Base-by-base conservation (phyloP, 148 eudicot species). In the Beta vulgaris region DNA sequence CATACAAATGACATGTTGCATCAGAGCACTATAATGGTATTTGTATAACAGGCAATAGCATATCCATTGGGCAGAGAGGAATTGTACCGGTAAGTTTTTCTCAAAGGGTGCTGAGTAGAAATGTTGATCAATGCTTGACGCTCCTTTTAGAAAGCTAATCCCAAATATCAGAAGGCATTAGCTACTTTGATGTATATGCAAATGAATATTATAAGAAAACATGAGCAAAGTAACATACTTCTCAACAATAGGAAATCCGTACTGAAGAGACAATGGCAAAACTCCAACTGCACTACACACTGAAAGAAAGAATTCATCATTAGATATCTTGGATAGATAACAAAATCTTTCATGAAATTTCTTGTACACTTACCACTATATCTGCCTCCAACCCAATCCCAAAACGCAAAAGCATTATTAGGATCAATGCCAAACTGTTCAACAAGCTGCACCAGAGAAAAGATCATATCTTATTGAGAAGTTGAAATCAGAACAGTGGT, bases 321-420 rank as follows among this genome's bases (percentile, higher is more conserved):
- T 58, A 69, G 65, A 63, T 39, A 23, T 15, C 64, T n/a, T 49
- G 14, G 18, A 40, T 46, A 28, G 2, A 65, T 1, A 35, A 26
- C 12, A 35, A 16, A 19, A 68, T 35, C 65, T 64, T 54, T 63
- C 40, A 26, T 54, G 67, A 43, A 71, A 26, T 9, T 67, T 64
- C 49, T 82, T 62, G 37, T 11, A 66, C 39, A 80, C 87, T 65
- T 77, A 92, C 99, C 99, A 86, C 99, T 95, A 78, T 95, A 95
- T 86, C 99, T 90, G 74, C 97, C 99, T 71, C 99, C 99, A 58
- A 95, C 99, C 99, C 99, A 95, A 74, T 95, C 99, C 99, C 99
- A 95, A 80, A 95, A 95, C 75, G 97, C 96, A 85, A 95, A 95
- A 75, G 99, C 97, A 87, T 92, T 95, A 26, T 89, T 87, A 69